Evolutionary conservation across 805 yeast species (phyloP), one percentile per base, ranked within the genome.

Genomic region (Yamadazyma nakazawae): DNA sequence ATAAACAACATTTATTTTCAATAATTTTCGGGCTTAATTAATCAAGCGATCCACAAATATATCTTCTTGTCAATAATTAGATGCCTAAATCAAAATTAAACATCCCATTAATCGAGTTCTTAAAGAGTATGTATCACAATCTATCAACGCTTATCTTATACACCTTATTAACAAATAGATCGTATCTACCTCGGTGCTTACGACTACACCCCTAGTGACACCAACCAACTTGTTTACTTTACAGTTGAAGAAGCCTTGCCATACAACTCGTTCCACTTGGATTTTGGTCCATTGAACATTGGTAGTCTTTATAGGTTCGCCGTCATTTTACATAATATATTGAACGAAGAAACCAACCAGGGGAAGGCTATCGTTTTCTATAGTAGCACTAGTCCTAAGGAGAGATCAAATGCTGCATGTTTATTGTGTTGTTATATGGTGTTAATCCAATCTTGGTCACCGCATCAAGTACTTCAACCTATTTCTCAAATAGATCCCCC

Each of bases 401-500:
- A 84, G 54, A 70, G 99, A 57, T 83, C 97, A 6, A 94, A 94
- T 60, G 95, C 98, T 14, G 97, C 98, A 3, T 90, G 98, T 65
- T 73, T 94, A 52, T 72, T 94, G 43, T 88, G 96, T 54, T 89
- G 97, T 59, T 94, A 94, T 67, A 90, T 94, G 97, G 79, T 94
- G 1, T 68, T 94, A 45, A 92, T 94, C 14, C 99, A 94, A 63
- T 84, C 89, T 12, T 94, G 99, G 99, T 89, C 97, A 1, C 99
- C 99, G 0, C 99, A 94, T 66, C 94, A 94, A 65, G 99, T 91
- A 0, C 68, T 94, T 53, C 97, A 96, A 50, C 99, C 99, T 0
- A 79, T 94, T 45, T 81, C 94, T 1, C 98, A 94, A 64, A 80
- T 84, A 5, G 90, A 86, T 42, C 96, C 96, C 2, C 97, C 98